Percentiles rank a stretch among this genome's conserved stretches.
Evolutionary conservation across 2,329 filamentous ascomycete genomes (phyloP).

Genomic region (Hypoxylon sp.): DNA sequence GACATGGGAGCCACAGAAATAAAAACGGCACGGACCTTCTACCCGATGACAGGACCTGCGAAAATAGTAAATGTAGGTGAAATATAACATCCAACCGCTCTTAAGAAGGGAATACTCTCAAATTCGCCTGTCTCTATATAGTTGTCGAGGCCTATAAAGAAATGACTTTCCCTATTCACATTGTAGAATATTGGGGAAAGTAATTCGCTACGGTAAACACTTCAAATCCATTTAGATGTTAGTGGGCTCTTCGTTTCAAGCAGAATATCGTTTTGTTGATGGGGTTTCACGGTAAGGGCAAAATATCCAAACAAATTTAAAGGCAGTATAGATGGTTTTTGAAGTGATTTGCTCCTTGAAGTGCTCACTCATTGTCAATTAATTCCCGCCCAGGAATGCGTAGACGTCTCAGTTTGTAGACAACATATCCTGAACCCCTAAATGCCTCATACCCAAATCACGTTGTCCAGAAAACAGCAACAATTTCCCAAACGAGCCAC

Average conservation of each 20-base stretch:
- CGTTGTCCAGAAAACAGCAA: constrained; percentile 23
- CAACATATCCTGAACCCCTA: constrained; percentile 34
- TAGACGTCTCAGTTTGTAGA: constrained; percentile 27
- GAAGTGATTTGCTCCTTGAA: constrained; percentile 15
- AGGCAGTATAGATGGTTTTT: constrained; percentile 18
- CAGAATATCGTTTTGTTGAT: constrained; percentile 3
- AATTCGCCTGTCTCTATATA: constrained; percentile 27
- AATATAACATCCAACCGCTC: constrained; percentile 20
- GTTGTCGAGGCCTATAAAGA: neutral
- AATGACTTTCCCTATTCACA: neutral
- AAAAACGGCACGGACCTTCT: constrained; percentile 37
- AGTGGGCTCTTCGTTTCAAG: neutral
- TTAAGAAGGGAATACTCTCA: constrained; percentile 2
- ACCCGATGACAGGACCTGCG: constrained; percentile 25
- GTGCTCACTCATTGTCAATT: constrained; percentile 42
- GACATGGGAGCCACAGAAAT: constrained; percentile 27
- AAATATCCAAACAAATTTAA: constrained; percentile 10
- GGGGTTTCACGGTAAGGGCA: neutral
- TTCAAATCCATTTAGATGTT: neutral
- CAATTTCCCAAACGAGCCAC: constrained; percentile 40
- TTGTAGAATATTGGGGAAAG: neutral
- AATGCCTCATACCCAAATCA: constrained; percentile 10
- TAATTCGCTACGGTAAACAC: neutral
- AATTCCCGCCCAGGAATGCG: constrained; percentile 40
- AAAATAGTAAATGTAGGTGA: constrained; percentile 17